Evolutionary conservation across 2,329 filamentous ascomycete species (phyloP).

Genomic region (Dactylellina drechsleri): DNA sequence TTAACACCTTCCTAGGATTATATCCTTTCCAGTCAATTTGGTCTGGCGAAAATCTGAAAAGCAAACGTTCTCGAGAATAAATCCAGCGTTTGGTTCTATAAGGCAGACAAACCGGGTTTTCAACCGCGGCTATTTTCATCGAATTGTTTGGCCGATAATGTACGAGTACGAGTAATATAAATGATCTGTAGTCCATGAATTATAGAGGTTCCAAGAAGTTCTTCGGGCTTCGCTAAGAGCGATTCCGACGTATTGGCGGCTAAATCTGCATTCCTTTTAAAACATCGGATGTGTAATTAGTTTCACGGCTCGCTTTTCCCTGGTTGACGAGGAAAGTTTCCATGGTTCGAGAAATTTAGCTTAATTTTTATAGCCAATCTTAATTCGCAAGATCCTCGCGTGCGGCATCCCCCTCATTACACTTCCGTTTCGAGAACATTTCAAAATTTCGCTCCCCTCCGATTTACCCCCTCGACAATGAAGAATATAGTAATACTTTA

Average conservation of each 20-base stretch:
- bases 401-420: background rate
- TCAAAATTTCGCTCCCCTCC: too few relatives aligned
- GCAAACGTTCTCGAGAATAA: background rate
- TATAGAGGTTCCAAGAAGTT: background rate
- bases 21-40: background rate
- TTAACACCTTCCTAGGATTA: background rate
- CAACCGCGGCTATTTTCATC: background rate
- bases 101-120: background rate
- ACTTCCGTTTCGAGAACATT: background rate
- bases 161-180: too few relatives aligned
- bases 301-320: conserved; percentile 1
- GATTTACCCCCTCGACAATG: too few relatives aligned
- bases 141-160: background rate
- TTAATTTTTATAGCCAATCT: background rate
- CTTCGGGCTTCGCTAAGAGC: conserved; percentile 10
- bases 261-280: background rate
- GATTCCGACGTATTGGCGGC: background rate
- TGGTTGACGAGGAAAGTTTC: conserved; percentile 4
- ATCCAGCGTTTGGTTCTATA: background rate
- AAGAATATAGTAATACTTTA: too few relatives aligned
- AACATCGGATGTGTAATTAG: background rate
- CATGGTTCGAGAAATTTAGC: conserved; percentile 14
- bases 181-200: too few relatives aligned
- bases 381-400: background rate
- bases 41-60: background rate